These are phyloP conservation scores for Backusella australiensis DNA, from an alignment of 192 early-diverging fungal species.

Conservation along the genomic window DNA sequence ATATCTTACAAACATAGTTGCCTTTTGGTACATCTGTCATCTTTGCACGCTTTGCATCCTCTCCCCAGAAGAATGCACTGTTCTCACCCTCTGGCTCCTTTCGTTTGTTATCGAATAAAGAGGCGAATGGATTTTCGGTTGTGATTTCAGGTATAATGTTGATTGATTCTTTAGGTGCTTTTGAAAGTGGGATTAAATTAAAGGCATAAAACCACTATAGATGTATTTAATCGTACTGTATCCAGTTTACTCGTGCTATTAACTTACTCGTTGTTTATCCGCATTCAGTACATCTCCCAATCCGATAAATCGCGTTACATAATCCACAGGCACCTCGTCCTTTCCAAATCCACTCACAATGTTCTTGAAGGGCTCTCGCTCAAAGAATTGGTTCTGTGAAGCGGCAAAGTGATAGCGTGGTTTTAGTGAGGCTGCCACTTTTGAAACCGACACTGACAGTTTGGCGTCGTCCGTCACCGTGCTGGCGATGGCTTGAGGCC, in stretches of 20 bases:
- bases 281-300: constrained; percentile 39
- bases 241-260: neutral
- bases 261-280: neutral
- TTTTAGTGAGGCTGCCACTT: constrained; percentile 47
- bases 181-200: constrained; percentile 70
- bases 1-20: constrained; percentile 48
- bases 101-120: constrained; percentile 34
- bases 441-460: constrained; percentile 35
- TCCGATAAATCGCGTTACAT: constrained; percentile 84
- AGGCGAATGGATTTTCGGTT: constrained; percentile 52
- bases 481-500: constrained; percentile 59
- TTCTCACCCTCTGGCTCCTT: constrained; percentile 3
- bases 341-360: constrained; percentile 31
- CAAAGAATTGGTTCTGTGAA: constrained; percentile 67
- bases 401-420: constrained; percentile 91
- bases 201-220: constrained; percentile 89
- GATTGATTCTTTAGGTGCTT: constrained; percentile 26
- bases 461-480: constrained; percentile 7
- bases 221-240: neutral
- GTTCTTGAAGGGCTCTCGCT: constrained; percentile 83
- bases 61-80: constrained; percentile 46
- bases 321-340: constrained; percentile 36
- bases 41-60: constrained; percentile 25
- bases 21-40: constrained; percentile 14
- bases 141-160: constrained; percentile 45